Evolutionary conservation across 2,329 filamentous ascomycete genomes (phyloP).

Genomic region (Fusarium foetens): DNA sequence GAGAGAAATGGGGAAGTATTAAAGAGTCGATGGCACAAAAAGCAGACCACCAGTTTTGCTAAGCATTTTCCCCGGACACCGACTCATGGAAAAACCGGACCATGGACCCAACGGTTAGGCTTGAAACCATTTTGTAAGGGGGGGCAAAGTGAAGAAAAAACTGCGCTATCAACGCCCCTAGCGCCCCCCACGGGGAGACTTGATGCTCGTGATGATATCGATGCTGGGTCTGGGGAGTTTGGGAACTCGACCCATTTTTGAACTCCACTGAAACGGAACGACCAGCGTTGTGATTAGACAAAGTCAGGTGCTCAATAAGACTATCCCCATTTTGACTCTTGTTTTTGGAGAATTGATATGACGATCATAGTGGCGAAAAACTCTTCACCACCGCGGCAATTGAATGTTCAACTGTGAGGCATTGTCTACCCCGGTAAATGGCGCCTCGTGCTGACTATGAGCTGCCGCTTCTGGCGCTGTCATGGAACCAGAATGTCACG

Average conservation of each 20-base stretch:
- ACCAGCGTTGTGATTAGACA: background rate
- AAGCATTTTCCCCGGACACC: constrained; percentile 19
- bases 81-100: constrained; percentile 7
- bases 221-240: constrained; percentile 14
- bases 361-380: constrained; percentile 18
- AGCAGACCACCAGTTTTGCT: background rate
- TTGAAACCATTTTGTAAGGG: constrained; percentile 8
- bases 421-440: background rate
- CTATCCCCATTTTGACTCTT: constrained; percentile 5
- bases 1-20: constrained; percentile 22
- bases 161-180: constrained; percentile 9
- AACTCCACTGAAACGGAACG: constrained; percentile 8
- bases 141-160: background rate
- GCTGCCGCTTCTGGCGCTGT: constrained; percentile 15
- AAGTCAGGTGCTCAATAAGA: constrained; percentile 9
- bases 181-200: constrained; percentile 28
- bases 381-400: constrained; percentile 8
- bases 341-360: background rate
- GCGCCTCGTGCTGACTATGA: constrained; percentile 13
- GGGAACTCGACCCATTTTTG: background rate
- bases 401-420: background rate
- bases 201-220: constrained; percentile 12
- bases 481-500: constrained; percentile 10
- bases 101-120: constrained; percentile 12
- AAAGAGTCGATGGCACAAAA: constrained; percentile 12